phyloP scores from a whole-genome alignment of 2,329 filamentous ascomycete genomes.

The Fusarium sp. region DNA sequence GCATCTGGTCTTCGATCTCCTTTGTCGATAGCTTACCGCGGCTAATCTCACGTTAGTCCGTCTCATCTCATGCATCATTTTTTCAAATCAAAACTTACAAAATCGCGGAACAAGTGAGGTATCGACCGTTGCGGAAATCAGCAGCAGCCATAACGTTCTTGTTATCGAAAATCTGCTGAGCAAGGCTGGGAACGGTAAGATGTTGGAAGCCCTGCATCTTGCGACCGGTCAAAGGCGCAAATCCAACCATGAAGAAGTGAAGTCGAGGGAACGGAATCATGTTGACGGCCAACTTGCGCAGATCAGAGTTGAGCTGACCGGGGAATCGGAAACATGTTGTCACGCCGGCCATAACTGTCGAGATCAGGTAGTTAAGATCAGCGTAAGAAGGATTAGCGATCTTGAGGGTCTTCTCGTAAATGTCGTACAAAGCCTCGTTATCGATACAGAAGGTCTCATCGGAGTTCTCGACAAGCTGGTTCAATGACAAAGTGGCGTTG shows the following conservation, averaged over 20 bases:
- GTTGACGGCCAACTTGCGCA: constrained; percentile 99
- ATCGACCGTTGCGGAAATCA: constrained; percentile 99
- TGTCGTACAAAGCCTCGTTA: constrained; percentile 99
- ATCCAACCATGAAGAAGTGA: constrained; percentile 99
- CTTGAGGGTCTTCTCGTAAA: constrained; percentile 99
- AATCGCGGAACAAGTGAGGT: constrained; percentile 99
- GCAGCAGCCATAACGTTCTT: constrained; percentile 99
- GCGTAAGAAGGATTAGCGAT: constrained; percentile 97
- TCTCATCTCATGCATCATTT: too few species aligned
- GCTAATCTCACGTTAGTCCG: constrained; percentile 54
- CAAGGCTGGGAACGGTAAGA: constrained; percentile 95
- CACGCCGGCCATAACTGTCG: constrained; percentile 99
- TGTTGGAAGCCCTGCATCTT: constrained; percentile 93
- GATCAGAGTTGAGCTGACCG: constrained; percentile 99
- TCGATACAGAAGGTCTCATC: constrained; percentile 99
- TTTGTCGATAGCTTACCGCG: constrained; percentile 99
- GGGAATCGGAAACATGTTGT: constrained; percentile 99
- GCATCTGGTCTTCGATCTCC: constrained; percentile 99
- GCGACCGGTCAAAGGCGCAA: constrained; percentile 92
- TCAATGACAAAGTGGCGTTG: constrained; percentile 98
- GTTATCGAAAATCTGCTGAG: constrained; percentile 99
- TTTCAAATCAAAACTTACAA: constrained; percentile 68
- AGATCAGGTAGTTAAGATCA: constrained; percentile 99
- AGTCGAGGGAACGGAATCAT: constrained; percentile 99
- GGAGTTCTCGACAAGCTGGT: constrained; percentile 99